Percentiles rank a stretch among this genome's conserved stretches.
Conservation (phyloP, 257 asterid species). For the Oldenlandia corymbosa region DNA sequence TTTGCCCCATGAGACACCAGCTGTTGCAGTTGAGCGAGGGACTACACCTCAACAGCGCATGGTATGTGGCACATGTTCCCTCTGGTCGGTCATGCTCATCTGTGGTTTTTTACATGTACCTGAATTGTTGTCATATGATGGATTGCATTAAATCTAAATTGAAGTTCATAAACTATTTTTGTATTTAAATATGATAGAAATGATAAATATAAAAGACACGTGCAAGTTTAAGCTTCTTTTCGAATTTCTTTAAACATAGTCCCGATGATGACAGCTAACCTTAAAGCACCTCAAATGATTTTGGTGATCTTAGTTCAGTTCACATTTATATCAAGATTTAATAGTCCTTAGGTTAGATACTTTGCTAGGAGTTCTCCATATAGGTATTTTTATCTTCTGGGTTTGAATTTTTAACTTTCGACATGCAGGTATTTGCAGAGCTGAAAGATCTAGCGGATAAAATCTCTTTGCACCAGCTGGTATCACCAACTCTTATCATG, state of each 20-base stretch:
- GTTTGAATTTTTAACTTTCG: neutral
- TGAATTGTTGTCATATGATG: neutral
- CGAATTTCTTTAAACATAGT: no score
- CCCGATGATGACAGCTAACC: no score
- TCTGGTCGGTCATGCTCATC: neutral
- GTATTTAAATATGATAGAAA: no score
- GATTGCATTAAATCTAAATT: neutral
- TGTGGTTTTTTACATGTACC: neutral
- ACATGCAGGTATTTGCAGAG: conserved; percentile 61
- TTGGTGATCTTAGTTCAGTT: neutral
- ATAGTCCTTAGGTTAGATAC: no score
- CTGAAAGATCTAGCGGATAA: conserved; percentile 63
- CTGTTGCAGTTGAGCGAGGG: conserved; percentile 93
- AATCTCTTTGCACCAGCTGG: conserved; percentile 46
- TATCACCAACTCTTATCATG: conserved; percentile 72
- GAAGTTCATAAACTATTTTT: no score
- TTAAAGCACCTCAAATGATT: no score
- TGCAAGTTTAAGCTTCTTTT: no score
- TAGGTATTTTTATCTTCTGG: neutral
- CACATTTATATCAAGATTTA: neutral
- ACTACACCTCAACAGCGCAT: conserved; percentile 92
- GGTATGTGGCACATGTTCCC: conserved; percentile 22
- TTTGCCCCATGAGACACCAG: conserved; percentile 81
- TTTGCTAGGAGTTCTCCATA: neutral
- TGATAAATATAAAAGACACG: no score